Evolutionary conservation across 2,329 filamentous ascomycete genomes (phyloP).

Genomic region (Monosporascus sp.): DNA sequence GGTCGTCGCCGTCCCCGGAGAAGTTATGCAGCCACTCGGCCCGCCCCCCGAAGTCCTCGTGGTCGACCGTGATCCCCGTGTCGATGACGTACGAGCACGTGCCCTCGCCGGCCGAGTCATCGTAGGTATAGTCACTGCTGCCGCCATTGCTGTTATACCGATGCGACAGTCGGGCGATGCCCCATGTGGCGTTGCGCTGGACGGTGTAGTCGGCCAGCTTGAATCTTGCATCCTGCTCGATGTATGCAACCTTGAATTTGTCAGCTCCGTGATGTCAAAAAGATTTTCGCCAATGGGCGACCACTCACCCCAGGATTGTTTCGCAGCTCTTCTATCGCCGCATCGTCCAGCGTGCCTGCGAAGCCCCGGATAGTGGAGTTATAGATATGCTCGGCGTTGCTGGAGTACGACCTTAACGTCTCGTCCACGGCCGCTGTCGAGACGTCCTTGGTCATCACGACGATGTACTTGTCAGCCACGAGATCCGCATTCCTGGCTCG

Average conservation of each 20-base stretch:
- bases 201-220: neutral
- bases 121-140: neutral
- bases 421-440: neutral
- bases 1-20: neutral
- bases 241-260: neutral
- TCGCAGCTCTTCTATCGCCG: neutral
- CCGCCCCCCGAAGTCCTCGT: neutral
- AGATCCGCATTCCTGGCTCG: neutral
- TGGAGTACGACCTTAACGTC: neutral
- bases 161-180: neutral
- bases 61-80: neutral
- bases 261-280: neutral
- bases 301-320: neutral
- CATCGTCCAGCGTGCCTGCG: neutral
- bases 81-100: neutral
- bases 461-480: neutral
- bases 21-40: neutral
- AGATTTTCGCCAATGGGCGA: no score
- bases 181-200: neutral
- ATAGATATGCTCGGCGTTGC: neutral
- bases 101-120: neutral
- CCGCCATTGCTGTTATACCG: neutral
- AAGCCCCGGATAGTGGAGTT: neutral
- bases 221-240: neutral
- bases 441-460: neutral